These are phyloP conservation scores for Globisporangium carolinianum DNA, from an alignment of 352 stramenopile species.

Conservation along the genomic window DNA sequence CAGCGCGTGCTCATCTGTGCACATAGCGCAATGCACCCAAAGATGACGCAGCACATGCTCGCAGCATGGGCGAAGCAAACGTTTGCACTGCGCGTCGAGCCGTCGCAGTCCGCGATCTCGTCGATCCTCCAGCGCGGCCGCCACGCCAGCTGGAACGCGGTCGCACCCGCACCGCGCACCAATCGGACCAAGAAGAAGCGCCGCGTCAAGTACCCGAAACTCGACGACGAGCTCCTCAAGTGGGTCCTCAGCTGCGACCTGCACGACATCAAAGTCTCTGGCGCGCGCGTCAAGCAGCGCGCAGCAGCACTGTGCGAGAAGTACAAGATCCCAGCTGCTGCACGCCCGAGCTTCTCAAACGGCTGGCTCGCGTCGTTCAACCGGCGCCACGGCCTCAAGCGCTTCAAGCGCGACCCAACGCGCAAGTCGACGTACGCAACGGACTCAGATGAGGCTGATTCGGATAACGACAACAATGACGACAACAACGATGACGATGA, in stretches of 20 bases:
- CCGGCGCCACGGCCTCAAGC: constrained; percentile 25
- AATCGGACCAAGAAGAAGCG: constrained; percentile 61
- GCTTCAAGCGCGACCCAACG: constrained; percentile 14
- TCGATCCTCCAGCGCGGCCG: constrained; percentile 37
- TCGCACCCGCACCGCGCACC: constrained; percentile 47
- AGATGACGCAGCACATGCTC: constrained; percentile 64
- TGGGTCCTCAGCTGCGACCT: constrained; percentile 14
- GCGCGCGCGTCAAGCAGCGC: constrained; percentile 15
- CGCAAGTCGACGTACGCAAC: constrained; percentile 1
- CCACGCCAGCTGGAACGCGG: no score
- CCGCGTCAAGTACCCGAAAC: constrained; percentile 19
- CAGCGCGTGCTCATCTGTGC: constrained; percentile 78
- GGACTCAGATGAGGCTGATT: no score
- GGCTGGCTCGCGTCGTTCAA: constrained; percentile 84
- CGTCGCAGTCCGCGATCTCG: constrained; percentile 78
- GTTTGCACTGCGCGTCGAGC: constrained; percentile 58
- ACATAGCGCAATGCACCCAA: constrained; percentile 60
- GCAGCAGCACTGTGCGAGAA: constrained; percentile 11
- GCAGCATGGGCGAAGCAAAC: constrained; percentile 66
- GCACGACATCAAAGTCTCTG: constrained; percentile 14
- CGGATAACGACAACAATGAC: no score
- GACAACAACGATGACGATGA: constrained; percentile 2
- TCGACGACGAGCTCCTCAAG: constrained; percentile 15
- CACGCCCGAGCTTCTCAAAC: constrained; percentile 54
- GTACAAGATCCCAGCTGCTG: constrained; percentile 7